These are phyloP conservation scores for Albatrellus sp. DNA, from an alignment of 1,284 basidiomycete species.

Conservation along the genomic window DNA sequence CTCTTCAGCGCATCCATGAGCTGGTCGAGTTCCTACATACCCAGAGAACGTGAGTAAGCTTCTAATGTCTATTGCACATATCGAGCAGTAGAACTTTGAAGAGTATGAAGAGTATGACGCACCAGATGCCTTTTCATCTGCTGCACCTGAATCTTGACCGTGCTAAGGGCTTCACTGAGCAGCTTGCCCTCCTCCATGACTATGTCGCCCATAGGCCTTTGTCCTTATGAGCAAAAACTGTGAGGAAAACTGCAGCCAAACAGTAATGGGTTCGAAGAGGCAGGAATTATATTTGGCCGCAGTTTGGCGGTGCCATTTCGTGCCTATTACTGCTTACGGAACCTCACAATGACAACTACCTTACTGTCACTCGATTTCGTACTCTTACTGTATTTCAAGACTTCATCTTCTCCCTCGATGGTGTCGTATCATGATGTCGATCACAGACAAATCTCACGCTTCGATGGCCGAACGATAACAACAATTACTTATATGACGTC, in stretches of 20 bases:
- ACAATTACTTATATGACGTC: no score
- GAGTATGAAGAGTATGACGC: conserved; percentile 19
- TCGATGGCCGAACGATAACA: no score
- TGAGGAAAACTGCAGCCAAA: neutral
- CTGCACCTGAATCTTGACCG: conserved; percentile 86
- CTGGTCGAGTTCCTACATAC: conserved; percentile 71
- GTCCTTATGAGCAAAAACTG: neutral
- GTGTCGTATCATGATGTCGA: no score
- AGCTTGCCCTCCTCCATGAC: conserved; percentile 65
- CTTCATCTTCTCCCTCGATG: no score
- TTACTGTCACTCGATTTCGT: neutral
- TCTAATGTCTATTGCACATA: neutral
- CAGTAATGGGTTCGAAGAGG: no score
- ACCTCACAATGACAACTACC: conserved; percentile 8
- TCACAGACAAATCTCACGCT: no score
- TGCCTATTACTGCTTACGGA: no score
- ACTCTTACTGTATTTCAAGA: no score
- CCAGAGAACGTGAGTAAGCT: neutral
- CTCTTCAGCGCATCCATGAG: conserved; percentile 96
- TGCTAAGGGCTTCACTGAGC: conserved; percentile 70
- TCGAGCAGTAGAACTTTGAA: neutral
- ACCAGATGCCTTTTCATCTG: conserved; percentile 91
- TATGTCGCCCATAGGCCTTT: conserved; percentile 9
- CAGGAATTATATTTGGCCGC: no score
- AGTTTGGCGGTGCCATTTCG: no score